Evolutionary conservation across 2,329 filamentous ascomycete species (phyloP).

Genomic region (Davidsoniella neocaledoniae): DNA sequence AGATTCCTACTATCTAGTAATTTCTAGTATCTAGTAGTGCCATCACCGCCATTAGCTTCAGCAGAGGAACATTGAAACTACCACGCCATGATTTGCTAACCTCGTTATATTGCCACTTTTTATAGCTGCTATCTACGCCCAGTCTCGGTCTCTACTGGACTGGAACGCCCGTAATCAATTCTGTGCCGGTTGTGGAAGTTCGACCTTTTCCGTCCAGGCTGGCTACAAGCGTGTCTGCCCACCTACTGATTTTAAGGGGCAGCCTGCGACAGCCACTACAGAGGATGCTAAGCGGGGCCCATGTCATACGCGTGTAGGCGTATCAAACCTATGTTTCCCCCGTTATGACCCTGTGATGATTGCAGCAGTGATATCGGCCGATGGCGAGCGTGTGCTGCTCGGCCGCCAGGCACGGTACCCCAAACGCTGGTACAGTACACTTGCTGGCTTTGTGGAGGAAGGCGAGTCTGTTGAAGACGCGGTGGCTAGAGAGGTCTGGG

Average conservation of each 20-base stretch:
- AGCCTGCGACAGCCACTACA: slow-evolving; percentile 16
- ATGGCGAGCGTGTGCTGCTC: slow-evolving; percentile 62
- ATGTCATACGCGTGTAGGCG: slow-evolving; percentile 65
- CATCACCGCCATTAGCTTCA: no score
- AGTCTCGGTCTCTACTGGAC: slow-evolving; percentile 74
- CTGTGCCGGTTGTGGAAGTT: slow-evolving; percentile 75
- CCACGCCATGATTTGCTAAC: neutral
- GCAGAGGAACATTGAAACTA: no score
- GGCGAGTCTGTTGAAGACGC: slow-evolving; percentile 76
- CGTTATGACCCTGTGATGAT: slow-evolving; percentile 91
- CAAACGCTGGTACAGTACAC: slow-evolving; percentile 68
- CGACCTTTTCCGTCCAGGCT: slow-evolving; percentile 61
- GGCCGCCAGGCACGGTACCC: slow-evolving; percentile 78
- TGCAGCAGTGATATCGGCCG: slow-evolving; percentile 72
- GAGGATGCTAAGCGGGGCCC: slow-evolving; percentile 39
- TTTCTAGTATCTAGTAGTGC: no score
- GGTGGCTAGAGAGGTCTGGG: slow-evolving; percentile 70
- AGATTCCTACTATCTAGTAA: no score
- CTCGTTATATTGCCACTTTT: neutral
- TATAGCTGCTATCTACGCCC: slow-evolving; percentile 73
- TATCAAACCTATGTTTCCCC: slow-evolving; percentile 86
- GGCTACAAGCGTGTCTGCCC: slow-evolving; percentile 72
- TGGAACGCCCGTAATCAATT: slow-evolving; percentile 91
- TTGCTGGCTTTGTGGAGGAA: slow-evolving; percentile 75
- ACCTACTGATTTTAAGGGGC: slow-evolving; percentile 41